These are phyloP conservation scores for Colletotrichum sp. DNA, from an alignment of 2,329 filamentous ascomycete species.

Conservation along the genomic window DNA sequence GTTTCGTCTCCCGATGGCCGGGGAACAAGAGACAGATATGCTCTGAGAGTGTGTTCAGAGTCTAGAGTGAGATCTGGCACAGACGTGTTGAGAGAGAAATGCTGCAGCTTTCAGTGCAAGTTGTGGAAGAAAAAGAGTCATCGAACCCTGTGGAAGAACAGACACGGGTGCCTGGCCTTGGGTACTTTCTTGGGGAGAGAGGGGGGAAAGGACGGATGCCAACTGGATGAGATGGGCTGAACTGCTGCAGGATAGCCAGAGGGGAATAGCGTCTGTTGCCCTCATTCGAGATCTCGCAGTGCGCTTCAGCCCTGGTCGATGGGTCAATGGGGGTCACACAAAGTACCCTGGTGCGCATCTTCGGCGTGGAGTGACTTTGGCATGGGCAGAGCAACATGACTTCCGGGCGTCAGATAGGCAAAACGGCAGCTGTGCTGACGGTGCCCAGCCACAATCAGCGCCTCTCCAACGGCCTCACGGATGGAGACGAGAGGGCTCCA, in stretches of 20 bases:
- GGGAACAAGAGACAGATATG: neutral
- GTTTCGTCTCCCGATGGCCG: neutral
- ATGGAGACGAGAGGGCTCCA: neutral
- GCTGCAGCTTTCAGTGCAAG: neutral
- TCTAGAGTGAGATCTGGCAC: neutral
- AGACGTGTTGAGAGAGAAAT: neutral
- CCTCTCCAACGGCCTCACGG: neutral
- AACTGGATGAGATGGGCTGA: neutral
- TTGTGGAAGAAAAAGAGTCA: slow-evolving; percentile 10
- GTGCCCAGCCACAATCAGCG: slow-evolving; percentile 1
- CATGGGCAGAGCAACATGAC: neutral
- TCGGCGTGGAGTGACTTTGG: neutral
- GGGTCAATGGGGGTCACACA: neutral
- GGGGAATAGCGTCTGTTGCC: neutral
- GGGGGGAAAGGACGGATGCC: neutral
- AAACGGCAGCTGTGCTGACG: neutral
- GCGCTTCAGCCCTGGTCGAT: neutral
- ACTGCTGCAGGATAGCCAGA: neutral
- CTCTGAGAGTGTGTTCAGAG: neutral
- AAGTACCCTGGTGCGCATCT: neutral
- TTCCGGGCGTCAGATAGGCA: neutral
- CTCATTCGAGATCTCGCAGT: slow-evolving; percentile 7
- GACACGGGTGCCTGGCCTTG: slow-evolving; percentile 1
- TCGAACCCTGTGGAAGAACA: slow-evolving; percentile 12
- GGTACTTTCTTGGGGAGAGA: neutral